These are phyloP conservation scores for Sophora flavescens DNA, from an alignment of 306 rosid species.

Conservation along the genomic window DNA sequence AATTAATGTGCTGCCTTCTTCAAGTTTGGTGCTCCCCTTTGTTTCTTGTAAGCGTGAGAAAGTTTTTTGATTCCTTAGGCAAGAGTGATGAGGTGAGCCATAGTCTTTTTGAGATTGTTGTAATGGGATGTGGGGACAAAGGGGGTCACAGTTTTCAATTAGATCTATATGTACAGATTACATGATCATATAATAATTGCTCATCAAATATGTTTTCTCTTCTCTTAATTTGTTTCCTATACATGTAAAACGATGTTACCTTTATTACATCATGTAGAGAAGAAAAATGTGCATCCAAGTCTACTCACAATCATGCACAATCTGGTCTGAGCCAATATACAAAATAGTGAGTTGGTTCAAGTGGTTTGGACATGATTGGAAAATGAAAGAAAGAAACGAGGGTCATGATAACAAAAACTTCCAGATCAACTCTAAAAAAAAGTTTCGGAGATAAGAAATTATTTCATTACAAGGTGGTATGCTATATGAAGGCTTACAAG, in stretches of 20 bases:
- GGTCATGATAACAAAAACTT: no score
- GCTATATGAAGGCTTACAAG: no score
- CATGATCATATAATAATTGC: slow-evolving; percentile 51
- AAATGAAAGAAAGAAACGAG: no score
- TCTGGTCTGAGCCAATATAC: no score
- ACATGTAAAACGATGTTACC: slow-evolving; percentile 24
- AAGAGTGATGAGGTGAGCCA: slow-evolving; percentile 41
- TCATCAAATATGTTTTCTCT: slow-evolving; percentile 40
- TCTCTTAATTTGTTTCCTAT: slow-evolving; percentile 35
- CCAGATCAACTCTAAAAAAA: no score
- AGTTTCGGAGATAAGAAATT: no score
- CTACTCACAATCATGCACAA: no score
- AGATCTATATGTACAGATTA: slow-evolving; percentile 62
- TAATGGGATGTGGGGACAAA: slow-evolving; percentile 39
- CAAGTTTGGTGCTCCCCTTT: slow-evolving; percentile 39
- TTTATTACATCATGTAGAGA: background rate
- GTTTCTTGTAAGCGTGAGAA: slow-evolving; percentile 46
- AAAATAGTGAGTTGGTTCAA: no score
- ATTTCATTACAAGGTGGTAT: no score
- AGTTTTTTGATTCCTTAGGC: slow-evolving; percentile 42
- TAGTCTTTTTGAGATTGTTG: slow-evolving; percentile 45
- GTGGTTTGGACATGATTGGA: no score
- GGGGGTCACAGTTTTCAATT: slow-evolving; percentile 41
- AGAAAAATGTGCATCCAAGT: background rate
- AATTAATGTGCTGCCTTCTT: slow-evolving; percentile 40